phyloP scores from a whole-genome alignment of 2,329 filamentous ascomycete species.

The Corynespora cassiicola region DNA sequence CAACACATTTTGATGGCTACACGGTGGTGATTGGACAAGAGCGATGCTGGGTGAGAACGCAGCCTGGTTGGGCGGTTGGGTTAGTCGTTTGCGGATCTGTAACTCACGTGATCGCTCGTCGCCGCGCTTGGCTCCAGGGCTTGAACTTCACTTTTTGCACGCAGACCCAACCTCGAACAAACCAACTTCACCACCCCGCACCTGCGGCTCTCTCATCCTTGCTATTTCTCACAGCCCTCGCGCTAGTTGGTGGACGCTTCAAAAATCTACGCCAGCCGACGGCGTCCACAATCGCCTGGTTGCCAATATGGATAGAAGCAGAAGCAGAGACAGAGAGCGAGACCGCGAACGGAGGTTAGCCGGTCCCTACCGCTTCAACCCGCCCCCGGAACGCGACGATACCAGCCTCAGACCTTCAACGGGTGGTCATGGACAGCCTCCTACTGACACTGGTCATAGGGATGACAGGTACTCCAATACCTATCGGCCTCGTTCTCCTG shows the following conservation, averaged over 20 bases:
- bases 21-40: no score
- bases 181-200: constrained; percentile 3
- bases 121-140: constrained; percentile 24
- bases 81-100: no score
- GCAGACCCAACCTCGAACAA: constrained; percentile 1
- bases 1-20: no score
- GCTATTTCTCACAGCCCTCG: neutral
- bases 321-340: constrained; percentile 48
- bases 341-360: constrained; percentile 54
- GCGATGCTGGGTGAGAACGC: no score
- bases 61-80: no score
- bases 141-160: constrained; percentile 36
- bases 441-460: constrained; percentile 24
- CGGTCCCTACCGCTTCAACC: constrained; percentile 21
- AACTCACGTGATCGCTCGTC: no score
- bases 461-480: constrained; percentile 47
- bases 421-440: neutral
- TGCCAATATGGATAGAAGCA: constrained; percentile 44
- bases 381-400: no score
- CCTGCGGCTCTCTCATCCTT: neutral
- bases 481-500: constrained; percentile 44
- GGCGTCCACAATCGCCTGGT: constrained; percentile 3
- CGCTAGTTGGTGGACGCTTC: constrained; percentile 4
- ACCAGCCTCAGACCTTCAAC: no score
- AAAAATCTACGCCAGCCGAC: constrained; percentile 7